Evolutionary conservation across 2,329 filamentous ascomycete species (phyloP), one percentile per base, ranked within the genome.

Genomic region (Aureobasidium sp.): DNA sequence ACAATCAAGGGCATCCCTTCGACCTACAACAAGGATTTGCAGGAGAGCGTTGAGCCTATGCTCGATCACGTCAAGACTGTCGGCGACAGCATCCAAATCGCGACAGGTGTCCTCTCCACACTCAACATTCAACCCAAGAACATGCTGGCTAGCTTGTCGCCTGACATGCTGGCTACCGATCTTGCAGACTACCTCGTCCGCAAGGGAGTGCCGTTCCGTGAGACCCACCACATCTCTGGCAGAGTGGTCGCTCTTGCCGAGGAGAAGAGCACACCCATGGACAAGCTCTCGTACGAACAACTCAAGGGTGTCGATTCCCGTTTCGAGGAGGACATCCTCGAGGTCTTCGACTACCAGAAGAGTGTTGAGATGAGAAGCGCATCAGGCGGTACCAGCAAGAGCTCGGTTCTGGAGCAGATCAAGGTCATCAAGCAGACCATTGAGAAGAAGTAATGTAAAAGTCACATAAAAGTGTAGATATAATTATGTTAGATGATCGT

Each of bases 11-110:
- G 88, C 61, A 82, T 94, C 32, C 89, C 90, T 2, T 88, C 83
- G 47, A 91, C 88, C 3, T 95, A 95, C 79, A 93, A 95, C 79
- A 96, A 95, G 76, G 90, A 96, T 73, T 76, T 95, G n/a, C 90
- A 96, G 75, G 91, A 96, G 76, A 87, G 85, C 62, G 86, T 90
- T 64, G 88, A 95, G 79, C 87, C 88, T n/a, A 85, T 96, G 76
- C 83, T 96, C 53, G 90, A 95, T 73, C 84, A 87, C 72, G 83
- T 92, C 74, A 89, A 91, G 81, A 93, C 90, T 6, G 81, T 94
- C 64, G 82, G 82, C 61, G 88, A 95, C 78, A 91, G 88, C 70
- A 82, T 95, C 60, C 85, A 88, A 73, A 96, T 96, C 68, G 89
- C 89, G 32, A 89, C 88, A 27, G 89, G 91, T 60, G 87, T 95